Conservation (phyloP, 2,329 filamentous ascomycete species). For the Aspergillus persii region DNA sequence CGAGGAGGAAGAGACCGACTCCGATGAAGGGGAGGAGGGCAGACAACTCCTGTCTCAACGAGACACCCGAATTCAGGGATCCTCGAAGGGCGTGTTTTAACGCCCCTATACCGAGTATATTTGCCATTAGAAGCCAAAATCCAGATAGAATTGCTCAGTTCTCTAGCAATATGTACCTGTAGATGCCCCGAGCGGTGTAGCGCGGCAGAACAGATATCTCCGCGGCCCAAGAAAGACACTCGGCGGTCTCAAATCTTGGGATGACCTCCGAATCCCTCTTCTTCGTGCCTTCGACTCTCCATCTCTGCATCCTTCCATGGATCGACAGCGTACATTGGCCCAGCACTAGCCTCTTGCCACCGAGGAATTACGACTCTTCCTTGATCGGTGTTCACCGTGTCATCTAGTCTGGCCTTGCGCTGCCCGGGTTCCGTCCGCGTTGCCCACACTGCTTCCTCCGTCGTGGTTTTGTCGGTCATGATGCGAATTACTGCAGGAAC, state of each 20-base stretch:
- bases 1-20: background rate
- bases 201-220: slow-evolving; percentile 8
- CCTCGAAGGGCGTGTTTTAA: background rate
- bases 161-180: background rate
- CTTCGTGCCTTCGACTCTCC: background rate
- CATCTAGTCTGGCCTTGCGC: slow-evolving; percentile 1
- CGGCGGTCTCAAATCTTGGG: background rate
- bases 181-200: slow-evolving; percentile 7
- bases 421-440: slow-evolving; percentile 4
- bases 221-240: background rate
- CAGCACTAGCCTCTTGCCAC: background rate
- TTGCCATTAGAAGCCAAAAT: background rate
- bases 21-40: slow-evolving; percentile 3
- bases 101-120: background rate
- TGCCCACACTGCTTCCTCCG: slow-evolving; percentile 10
- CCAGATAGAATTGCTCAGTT: background rate
- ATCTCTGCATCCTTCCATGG: background rate
- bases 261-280: background rate
- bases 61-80: background rate
- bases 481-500: slow-evolving; percentile 28
- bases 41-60: slow-evolving; percentile 14
- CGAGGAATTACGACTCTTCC: background rate
- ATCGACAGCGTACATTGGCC: background rate
- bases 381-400: background rate
- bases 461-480: slow-evolving; percentile 21